Evolutionary conservation across 1,284 basidiomycete species (phyloP).

Genomic region (Marasmius tenuissimus): DNA sequence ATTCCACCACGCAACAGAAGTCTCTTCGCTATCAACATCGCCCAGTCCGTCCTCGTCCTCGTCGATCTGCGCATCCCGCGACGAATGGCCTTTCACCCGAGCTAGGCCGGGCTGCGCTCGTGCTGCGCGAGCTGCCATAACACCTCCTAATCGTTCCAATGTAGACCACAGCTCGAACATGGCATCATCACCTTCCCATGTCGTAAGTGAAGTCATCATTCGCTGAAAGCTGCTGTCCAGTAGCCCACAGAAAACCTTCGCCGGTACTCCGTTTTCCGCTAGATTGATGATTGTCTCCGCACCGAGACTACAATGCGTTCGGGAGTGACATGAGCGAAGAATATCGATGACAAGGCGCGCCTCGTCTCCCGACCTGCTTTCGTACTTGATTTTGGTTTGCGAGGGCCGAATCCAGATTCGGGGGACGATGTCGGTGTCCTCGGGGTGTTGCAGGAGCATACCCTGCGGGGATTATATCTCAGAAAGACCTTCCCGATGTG

Average conservation of each 20-base stretch:
- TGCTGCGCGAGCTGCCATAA: conserved; percentile 41
- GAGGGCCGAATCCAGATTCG: conserved; percentile 45
- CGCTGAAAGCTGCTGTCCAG: conserved; percentile 35
- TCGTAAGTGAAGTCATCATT: conserved; percentile 40
- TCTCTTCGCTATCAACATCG: conserved; percentile 36
- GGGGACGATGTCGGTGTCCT: conserved; percentile 27
- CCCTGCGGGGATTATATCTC: conserved; percentile 31
- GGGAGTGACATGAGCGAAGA: conserved; percentile 43
- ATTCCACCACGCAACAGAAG: conserved; percentile 50
- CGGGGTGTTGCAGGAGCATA: conserved; percentile 39
- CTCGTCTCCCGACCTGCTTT: conserved; percentile 28
- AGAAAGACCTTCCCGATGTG: neutral
- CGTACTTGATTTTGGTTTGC: conserved; percentile 48
- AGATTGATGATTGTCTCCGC: conserved; percentile 53
- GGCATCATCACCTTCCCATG: conserved; percentile 43
- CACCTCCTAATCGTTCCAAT: conserved; percentile 41
- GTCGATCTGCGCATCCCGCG: conserved; percentile 32
- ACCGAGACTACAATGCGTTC: conserved; percentile 40
- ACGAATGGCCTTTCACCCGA: conserved; percentile 40
- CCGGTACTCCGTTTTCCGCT: conserved; percentile 48
- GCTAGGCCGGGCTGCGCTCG: conserved; percentile 43
- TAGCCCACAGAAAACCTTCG: conserved; percentile 34
- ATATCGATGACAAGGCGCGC: conserved; percentile 46
- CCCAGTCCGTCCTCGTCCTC: conserved; percentile 37
- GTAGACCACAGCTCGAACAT: conserved; percentile 41